These are phyloP conservation scores for Magnusiomyces tetraspermus DNA, from an alignment of 1,139 yeast genomes.

Conservation along the genomic window DNA sequence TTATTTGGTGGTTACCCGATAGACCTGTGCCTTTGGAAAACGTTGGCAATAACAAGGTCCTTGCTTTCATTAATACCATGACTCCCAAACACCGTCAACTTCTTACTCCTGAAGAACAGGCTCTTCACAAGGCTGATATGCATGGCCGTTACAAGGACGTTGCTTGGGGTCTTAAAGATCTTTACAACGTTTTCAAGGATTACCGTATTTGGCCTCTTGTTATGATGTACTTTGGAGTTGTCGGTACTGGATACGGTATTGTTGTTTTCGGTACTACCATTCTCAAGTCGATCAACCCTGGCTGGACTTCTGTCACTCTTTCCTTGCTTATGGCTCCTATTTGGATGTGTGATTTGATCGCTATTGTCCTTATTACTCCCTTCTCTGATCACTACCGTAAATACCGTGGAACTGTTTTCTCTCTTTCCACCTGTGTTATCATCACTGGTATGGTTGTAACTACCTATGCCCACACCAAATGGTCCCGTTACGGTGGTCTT, in stretches of 20 bases:
- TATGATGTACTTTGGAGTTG: conserved; percentile 87
- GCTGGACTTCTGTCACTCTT: conserved; percentile 55
- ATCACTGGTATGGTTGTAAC: conserved; percentile 68
- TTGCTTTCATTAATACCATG: conserved; percentile 19
- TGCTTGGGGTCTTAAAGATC: conserved; percentile 54
- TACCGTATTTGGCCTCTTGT: conserved; percentile 69
- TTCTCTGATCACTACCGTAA: conserved; percentile 60
- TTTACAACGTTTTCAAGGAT: conserved; percentile 50
- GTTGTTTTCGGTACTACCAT: conserved; percentile 81
- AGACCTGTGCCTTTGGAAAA: conserved; percentile 34
- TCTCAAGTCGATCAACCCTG: conserved; percentile 54
- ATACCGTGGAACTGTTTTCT: conserved; percentile 52
- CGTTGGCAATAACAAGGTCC: not conserved
- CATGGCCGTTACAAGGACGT: conserved; percentile 38
- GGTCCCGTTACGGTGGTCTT: conserved; percentile 75
- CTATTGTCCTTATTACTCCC: conserved; percentile 67
- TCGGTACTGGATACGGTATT: conserved; percentile 78
- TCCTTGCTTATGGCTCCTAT: conserved; percentile 79
- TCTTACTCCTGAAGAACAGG: conserved; percentile 44
- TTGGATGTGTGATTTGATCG: conserved; percentile 80
- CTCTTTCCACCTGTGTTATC: conserved; percentile 52
- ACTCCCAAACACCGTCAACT: conserved; percentile 39
- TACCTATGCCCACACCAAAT: conserved; percentile 58
- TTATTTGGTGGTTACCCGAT: conserved; percentile 84
- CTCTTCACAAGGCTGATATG: conserved; percentile 58